Percentiles rank a stretch among this genome's conserved stretches.
Evolutionary conservation across 306 rosid species (phyloP).

Genomic region (Cucurbita pepo): DNA sequence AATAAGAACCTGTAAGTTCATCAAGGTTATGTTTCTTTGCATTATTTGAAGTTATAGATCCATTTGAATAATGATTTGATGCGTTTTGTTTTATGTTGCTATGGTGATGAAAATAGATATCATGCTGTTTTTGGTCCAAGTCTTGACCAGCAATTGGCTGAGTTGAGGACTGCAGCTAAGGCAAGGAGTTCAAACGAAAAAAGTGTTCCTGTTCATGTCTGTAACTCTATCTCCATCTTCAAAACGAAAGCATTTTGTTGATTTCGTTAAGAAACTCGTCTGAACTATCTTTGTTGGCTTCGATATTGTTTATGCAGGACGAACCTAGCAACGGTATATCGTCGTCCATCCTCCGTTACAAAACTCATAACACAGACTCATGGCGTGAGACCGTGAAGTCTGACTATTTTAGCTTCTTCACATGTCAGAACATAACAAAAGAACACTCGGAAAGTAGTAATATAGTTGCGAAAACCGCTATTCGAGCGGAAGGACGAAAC

Average conservation of each 20-base stretch:
- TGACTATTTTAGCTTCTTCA: constrained; percentile 34
- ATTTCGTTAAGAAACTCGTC: constrained; percentile 1
- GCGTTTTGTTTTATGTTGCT: constrained; percentile 7
- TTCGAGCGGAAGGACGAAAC: constrained; percentile 13
- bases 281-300: not conserved
- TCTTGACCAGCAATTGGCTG: constrained; percentile 20
- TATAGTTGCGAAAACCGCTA: constrained; percentile 14
- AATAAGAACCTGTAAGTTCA: constrained; percentile 57
- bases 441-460: constrained; percentile 25
- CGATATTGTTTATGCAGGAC: constrained; percentile 22
- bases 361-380: constrained; percentile 16
- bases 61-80: not conserved
- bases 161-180: constrained; percentile 10
- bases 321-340: constrained; percentile 17
- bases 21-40: not conserved
- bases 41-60: not conserved
- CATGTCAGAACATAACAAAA: constrained; percentile 34
- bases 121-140: constrained; percentile 50
- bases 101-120: constrained; percentile 27
- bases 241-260: not conserved
- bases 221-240: constrained; percentile 11
- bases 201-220: constrained; percentile 29
- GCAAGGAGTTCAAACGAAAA: constrained; percentile 6
- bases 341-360: constrained; percentile 20
- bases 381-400: constrained; percentile 23